Evolutionary conservation across 257 asterid species (phyloP), one percentile per base, ranked within the genome.

Genomic region (Forsythia viridissima): DNA sequence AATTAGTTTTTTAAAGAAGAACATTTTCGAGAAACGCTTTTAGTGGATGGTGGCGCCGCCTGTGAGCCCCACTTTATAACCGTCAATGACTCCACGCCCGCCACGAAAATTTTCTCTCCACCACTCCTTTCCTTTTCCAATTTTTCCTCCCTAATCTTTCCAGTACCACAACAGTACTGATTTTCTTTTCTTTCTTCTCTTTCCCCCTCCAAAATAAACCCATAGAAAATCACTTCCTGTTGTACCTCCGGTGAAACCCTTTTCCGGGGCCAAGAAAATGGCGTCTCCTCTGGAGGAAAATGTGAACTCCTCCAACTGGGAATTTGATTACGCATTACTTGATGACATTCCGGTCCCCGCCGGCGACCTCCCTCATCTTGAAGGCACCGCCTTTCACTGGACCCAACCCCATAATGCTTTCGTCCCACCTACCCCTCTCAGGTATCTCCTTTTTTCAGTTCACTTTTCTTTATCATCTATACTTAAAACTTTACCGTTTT

Each of bases 241-340:
- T 51, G 34, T 0, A 30, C 65, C 18, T 37, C 46, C 59, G 18
- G 48, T 8, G 42, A 34, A 59, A 38, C 39, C 41, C 43, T 8
- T 55, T 43, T n/a, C 81, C 69, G 79, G 76, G 57, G 30, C 52
- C 77, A 70, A 67, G 43, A 42, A 3, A 68, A 89, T 89, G 93
- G 86, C 71, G 41, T 87, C 79, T 69, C 80, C 87, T 73, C 83
- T 72, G 43, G 87, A 61, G 46, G 80, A 76, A 63, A 63, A 63
- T 63, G 70, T 39, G 16, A 82, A 80, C 24, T 74, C 65, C n/a
- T 65, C 86, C 34, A 82, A 79, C 66, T 90, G 93, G 93, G 84
- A 80, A 5, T 70, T 90, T 57, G 90, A 88, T 74, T 85, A 83
- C 39, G 75, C 85, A 63, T 76, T 88, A 41, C 83, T 89, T 40